Percentiles rank a stretch among this genome's conserved stretches.
phyloP scores from a whole-genome alignment of 495 filamentous ascomycete genomes.

The Oidiodendron maius region DNA sequence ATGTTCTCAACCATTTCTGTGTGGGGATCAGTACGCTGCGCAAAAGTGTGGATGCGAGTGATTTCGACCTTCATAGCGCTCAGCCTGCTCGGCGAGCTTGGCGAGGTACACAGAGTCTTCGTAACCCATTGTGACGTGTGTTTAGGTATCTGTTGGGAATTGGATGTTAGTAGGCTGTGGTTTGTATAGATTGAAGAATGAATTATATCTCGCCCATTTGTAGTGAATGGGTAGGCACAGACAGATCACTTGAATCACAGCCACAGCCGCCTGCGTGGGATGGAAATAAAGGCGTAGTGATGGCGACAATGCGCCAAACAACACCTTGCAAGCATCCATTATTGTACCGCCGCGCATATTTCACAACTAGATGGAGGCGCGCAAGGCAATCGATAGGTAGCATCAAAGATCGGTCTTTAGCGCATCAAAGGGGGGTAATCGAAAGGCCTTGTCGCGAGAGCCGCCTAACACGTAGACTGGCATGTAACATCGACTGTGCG shows the following conservation, averaged over 20 bases:
- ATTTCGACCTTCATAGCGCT: slow-evolving; percentile 96
- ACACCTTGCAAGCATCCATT: neutral
- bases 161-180: slow-evolving; percentile 1
- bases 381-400: neutral
- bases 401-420: slow-evolving; percentile 9
- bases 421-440: slow-evolving; percentile 13
- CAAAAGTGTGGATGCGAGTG: neutral
- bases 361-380: neutral
- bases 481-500: too few species aligned
- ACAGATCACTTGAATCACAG: neutral
- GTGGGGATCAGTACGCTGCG: slow-evolving; percentile 6
- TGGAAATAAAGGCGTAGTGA: neutral
- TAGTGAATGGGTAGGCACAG: neutral
- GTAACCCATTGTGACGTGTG: slow-evolving; percentile 81
- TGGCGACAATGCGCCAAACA: neutral
- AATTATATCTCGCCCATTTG: neutral
- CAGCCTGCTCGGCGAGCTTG: slow-evolving; percentile 99
- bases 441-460: slow-evolving; percentile 1
- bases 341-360: neutral
- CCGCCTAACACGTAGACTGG: too few species aligned
- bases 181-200: neutral
- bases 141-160: slow-evolving; percentile 4
- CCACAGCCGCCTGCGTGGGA: too few species aligned
- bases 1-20: slow-evolving; percentile 99
- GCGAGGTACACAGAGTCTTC: slow-evolving; percentile 99